Evolutionary conservation across 2,329 filamentous ascomycete species (phyloP), one percentile per base, ranked within the genome.

Genomic region (Colletotrichum lentis): DNA sequence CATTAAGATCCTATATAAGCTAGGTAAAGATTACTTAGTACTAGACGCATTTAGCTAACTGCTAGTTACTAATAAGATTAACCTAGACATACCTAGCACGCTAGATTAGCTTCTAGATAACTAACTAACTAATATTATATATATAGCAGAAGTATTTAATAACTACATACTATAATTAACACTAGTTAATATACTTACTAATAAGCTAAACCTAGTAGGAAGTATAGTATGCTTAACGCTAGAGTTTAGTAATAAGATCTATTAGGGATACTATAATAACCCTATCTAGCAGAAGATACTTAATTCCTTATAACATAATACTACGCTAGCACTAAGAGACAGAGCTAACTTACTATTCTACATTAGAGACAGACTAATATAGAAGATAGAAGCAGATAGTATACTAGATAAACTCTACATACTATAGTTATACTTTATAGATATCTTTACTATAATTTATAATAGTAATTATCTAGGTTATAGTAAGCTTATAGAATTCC

Each of bases 131-230:
- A 16, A 46, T 5, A 11, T 46, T 46, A 22, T 3, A 10, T 46
- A 11, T 12, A 1, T 18, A 6, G 16, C 16, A 16, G 12, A 43
- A 2, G 8, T n/a, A 43, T 6, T 3, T 43, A 43, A 18, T 1
- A 16, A 18, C 16, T 18, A 16, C 1, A 1, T 4, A 5, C 14
- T 16, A 5, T 3, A 3, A 2, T 0, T 7, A 5, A 18, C 6
- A n/a, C 39, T 3, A 8, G 8, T 31, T 10, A 31, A 31, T 1
- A 31, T 8, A 7, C 27, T 31, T 8, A 10, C 1, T 8, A 7
- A 43, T 6, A 43, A 43, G 1, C 39, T 43, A 5, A 16, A 43
- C 3, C 16, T n/a, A 18, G 2, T 43, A 5, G 1, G 39, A 1
- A 43, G 14, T 4, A n/a, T 43, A 18, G 14, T 43, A 16, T n/a